Conservation (phyloP, 2,329 filamentous ascomycete genomes). For the Penicillium rolfsii region DNA sequence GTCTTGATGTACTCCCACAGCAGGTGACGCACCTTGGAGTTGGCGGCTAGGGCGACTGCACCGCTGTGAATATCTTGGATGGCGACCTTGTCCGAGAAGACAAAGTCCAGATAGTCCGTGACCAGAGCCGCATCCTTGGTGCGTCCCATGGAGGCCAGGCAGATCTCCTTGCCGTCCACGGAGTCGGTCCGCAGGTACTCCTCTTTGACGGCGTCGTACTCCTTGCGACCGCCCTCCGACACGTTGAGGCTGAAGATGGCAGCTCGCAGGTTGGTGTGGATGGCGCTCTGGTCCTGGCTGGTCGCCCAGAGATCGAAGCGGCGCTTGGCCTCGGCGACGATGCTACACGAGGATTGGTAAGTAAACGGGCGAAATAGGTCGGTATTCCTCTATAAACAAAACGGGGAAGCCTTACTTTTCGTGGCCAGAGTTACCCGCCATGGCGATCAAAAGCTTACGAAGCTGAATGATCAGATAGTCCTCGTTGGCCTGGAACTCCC, state of each 20-base stretch:
- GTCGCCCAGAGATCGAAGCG: conserved; percentile 80
- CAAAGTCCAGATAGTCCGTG: conserved; percentile 67
- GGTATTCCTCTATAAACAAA: background rate
- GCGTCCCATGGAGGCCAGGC: conserved; percentile 73
- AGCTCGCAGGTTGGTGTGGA: conserved; percentile 79
- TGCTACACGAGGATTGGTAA: conserved; percentile 47
- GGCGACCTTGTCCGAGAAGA: conserved; percentile 82
- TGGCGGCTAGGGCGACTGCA: conserved; percentile 71
- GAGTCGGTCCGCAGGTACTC: conserved; percentile 83
- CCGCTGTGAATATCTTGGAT: conserved; percentile 86
- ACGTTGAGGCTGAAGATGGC: conserved; percentile 81
- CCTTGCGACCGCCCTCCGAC: conserved; percentile 69
- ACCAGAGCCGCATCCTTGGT: conserved; percentile 72
- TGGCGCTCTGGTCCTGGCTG: conserved; percentile 65
- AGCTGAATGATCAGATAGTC: conserved; percentile 81
- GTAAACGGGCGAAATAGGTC: background rate
- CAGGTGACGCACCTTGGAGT: conserved; percentile 70
- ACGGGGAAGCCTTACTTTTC: conserved; percentile 59
- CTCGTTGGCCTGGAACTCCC: conserved; percentile 77
- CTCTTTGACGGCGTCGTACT: conserved; percentile 75
- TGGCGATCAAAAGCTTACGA: conserved; percentile 76
- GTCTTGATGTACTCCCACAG: conserved; percentile 86
- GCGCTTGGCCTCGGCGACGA: conserved; percentile 72
- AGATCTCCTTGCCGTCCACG: conserved; percentile 89
- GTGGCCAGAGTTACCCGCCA: conserved; percentile 77